Percentiles rank a stretch among this genome's conserved stretches.
These are phyloP conservation scores for Multifurca ochricompacta DNA, from an alignment of 768 basidiomycete genomes.

Conservation along the genomic window DNA sequence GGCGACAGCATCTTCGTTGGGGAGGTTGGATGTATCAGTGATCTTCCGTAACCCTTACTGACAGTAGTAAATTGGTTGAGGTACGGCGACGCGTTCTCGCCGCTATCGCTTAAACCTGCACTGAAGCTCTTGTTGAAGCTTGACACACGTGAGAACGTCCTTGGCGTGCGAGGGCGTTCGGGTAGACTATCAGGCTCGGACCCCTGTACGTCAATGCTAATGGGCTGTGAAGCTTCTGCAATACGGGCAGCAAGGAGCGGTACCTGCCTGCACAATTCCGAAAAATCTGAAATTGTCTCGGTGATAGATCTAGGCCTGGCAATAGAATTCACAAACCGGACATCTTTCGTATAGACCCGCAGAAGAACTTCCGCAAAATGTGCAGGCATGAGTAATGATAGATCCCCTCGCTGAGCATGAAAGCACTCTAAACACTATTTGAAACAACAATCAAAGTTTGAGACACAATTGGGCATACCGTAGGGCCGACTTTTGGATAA, in stretches of 20 bases:
- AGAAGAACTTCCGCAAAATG: conserved; percentile 65
- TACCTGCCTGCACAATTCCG: conserved; percentile 66
- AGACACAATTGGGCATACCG: conserved; percentile 31
- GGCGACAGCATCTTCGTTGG: background rate
- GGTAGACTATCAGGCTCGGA: conserved; percentile 11
- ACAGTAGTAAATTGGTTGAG: conserved; percentile 15
- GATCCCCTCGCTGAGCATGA: conserved; percentile 44
- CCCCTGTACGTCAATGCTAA: conserved; percentile 8
- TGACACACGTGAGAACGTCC: conserved; percentile 7
- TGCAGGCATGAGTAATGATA: conserved; percentile 56
- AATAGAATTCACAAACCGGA: conserved; percentile 25
- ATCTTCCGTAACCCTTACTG: conserved; percentile 3
- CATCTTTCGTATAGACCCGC: conserved; percentile 63
- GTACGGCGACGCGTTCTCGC: conserved; percentile 3
- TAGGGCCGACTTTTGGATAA: conserved; percentile 55
- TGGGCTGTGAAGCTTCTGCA: background rate
- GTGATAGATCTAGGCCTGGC: background rate
- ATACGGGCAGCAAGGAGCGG: conserved; percentile 32
- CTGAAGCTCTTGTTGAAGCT: conserved; percentile 16
- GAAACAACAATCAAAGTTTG: background rate
- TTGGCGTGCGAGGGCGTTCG: conserved; percentile 14
- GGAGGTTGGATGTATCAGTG: conserved; percentile 1
- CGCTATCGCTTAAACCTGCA: background rate
- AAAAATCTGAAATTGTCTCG: conserved; percentile 33
- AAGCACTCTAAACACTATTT: conserved; percentile 32